Conservation (phyloP, 306 rosid species). For the Dryas alaskensis region DNA sequence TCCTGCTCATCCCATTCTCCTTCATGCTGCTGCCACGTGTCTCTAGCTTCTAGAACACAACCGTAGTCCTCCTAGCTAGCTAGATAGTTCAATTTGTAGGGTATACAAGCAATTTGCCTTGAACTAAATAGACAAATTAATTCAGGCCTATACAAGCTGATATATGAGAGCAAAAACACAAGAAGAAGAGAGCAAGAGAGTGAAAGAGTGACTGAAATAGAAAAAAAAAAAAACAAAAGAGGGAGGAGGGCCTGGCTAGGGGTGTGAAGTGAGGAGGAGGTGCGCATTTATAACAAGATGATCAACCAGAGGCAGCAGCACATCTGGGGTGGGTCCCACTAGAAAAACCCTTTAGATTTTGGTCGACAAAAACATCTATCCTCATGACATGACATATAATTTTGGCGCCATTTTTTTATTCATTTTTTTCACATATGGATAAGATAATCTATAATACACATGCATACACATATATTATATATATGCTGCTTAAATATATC, state of each 20-base stretch:
- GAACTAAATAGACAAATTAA: constrained; percentile 5
- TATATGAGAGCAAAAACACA: neutral
- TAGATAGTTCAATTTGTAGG: neutral
- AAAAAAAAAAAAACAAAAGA: constrained; percentile 5
- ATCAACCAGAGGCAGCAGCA: neutral
- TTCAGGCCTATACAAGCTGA: constrained; percentile 6
- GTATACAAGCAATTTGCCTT: constrained; percentile 5
- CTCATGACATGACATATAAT: constrained; percentile 25
- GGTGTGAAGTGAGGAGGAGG: constrained; percentile 19
- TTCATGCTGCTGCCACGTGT: constrained; percentile 32
- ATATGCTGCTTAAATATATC: too few relatives aligned
- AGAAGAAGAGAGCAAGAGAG: neutral
- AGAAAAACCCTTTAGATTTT: constrained; percentile 14
- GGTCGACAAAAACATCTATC: constrained; percentile 15
- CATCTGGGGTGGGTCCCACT: constrained; percentile 21
- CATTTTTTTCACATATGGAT: neutral
- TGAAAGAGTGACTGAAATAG: constrained; percentile 15
- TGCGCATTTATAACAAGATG: constrained; percentile 1
- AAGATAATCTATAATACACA: neutral
- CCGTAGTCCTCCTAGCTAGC: too few relatives aligned
- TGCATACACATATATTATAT: too few relatives aligned
- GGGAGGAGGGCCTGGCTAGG: neutral
- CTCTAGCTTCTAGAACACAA: neutral
- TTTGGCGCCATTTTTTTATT: constrained; percentile 23
- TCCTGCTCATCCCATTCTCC: constrained; percentile 40